Percentiles rank a stretch among this genome's conserved stretches.
Conservation (phyloP, 1,139 yeast species). For the Pichia kudriavzevii region DNA sequence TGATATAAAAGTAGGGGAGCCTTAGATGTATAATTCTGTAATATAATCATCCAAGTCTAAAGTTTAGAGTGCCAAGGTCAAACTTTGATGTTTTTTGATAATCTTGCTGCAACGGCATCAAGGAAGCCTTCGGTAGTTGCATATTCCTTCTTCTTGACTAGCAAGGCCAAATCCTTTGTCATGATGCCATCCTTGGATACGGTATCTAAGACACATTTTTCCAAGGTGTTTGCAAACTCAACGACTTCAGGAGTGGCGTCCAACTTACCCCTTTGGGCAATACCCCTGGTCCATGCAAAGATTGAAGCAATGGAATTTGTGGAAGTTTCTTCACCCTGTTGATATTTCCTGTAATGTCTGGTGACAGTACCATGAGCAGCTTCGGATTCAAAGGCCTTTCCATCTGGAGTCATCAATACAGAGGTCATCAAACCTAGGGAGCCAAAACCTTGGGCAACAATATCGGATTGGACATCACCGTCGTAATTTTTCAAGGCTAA, state of each 20-base stretch:
- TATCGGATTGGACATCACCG: slow-evolving; percentile 95
- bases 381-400: slow-evolving; percentile 90
- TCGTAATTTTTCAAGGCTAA: slow-evolving; percentile 96
- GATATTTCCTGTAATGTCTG: slow-evolving; percentile 91
- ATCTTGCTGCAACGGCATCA: slow-evolving; percentile 62
- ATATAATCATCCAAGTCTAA: slow-evolving; percentile 7
- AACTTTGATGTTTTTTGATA: slow-evolving; percentile 16
- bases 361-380: slow-evolving; percentile 98
- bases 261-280: slow-evolving; percentile 69
- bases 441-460: slow-evolving; percentile 97
- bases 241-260: slow-evolving; percentile 81
- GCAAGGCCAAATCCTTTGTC: slow-evolving; percentile 93
- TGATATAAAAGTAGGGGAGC: no score
- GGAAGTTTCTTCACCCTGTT: slow-evolving; percentile 94
- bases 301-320: slow-evolving; percentile 98
- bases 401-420: slow-evolving; percentile 88
- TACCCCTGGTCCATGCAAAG: slow-evolving; percentile 93
- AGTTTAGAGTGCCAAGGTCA: slow-evolving; percentile 1
- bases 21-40: slow-evolving; percentile 9
- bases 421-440: slow-evolving; percentile 96
- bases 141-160: slow-evolving; percentile 70
- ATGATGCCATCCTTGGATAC: slow-evolving; percentile 78
- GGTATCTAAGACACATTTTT: slow-evolving; percentile 77
- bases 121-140: slow-evolving; percentile 90
- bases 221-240: slow-evolving; percentile 68